phyloP scores from a whole-genome alignment of 2,329 filamentous ascomycete genomes.

The Pseudonectria buxi region DNA sequence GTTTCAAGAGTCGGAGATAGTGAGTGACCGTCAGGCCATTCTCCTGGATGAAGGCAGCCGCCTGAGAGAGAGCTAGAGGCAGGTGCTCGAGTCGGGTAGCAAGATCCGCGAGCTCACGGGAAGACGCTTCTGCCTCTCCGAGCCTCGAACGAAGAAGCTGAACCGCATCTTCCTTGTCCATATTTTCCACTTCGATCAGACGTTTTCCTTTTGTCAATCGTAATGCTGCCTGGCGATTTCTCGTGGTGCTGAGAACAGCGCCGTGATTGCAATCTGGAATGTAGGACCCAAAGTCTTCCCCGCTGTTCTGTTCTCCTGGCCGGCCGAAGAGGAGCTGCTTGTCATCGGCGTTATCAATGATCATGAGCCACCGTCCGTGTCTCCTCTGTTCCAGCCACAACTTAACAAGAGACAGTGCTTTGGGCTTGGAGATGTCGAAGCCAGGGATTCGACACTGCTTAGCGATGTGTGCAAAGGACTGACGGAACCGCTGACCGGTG shows the following conservation, averaged over 20 bases:
- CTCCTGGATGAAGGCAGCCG: too few species aligned
- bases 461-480: conserved; percentile 28
- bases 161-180: conserved; percentile 18
- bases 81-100: too few species aligned
- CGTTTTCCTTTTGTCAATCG: conserved; percentile 15
- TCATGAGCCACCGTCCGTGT: conserved; percentile 9
- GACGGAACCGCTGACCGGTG: conserved; percentile 23
- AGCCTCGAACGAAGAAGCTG: conserved; percentile 9
- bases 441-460: conserved; percentile 19
- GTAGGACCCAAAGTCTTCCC: neutral
- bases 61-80: too few species aligned
- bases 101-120: too few species aligned
- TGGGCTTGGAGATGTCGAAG: conserved; percentile 14
- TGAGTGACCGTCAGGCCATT: too few species aligned
- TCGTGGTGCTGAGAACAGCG: conserved; percentile 26
- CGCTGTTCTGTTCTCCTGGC: rapidly evolving
- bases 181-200: conserved; percentile 21
- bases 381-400: conserved; percentile 22
- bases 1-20: too few species aligned
- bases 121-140: too few species aligned
- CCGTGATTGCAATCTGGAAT: conserved; percentile 26
- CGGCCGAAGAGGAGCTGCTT: conserved; percentile 10
- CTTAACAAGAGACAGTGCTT: conserved; percentile 21
- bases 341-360: conserved; percentile 17
- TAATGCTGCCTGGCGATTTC: conserved; percentile 25